Evolutionary conservation across 208 protist genomes (phyloP), one percentile per base, ranked within the genome.

Genomic region (Leishmania gerbilli): DNA sequence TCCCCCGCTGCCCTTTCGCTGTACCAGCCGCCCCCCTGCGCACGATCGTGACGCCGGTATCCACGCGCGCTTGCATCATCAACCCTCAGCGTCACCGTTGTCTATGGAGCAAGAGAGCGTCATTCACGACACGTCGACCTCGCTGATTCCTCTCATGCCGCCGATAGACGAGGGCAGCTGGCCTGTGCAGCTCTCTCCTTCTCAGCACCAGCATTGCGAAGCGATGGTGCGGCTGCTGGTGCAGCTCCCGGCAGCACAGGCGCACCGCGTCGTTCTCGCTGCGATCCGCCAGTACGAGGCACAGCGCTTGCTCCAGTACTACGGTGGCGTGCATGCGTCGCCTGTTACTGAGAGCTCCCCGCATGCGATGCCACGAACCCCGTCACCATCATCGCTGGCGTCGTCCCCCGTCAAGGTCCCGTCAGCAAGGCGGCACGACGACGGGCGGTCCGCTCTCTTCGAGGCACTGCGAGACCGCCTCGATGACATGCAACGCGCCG

Each of bases 251-350:
- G 47, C 68, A 47, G 37, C 81, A 17, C 60, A 56, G 71, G 82
- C 60, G 64, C 62, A 79, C 40, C 40, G 69, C 13, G 71, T 75
- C 42, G 69, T 80, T n/a, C 47, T 76, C 47, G 77, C 82, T 24
- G 58, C 62, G 19, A 67, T 79, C 53, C 76, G n/a, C 21, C 82
- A 75, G 51, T 75, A 79, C 37, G 82, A 85, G 71, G 75, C 82
- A 40, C 76, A 71, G 19, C 77, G 77, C 13, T 47, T 85, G 69
- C 60, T 85, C 37, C 82, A 81, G 47, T 68, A 77, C 77, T 85
- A 85, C 64, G 82, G 82, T n/a, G 82, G 82, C 8, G n/a, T 81
- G n/a, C 74, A 81, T n/a, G 76, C 76, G 15, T 24, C 58, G 45
- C n/a, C 60, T 49, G 24, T 8, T 49, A 24, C 49, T 40, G 53